Evolutionary conservation across 768 basidiomycete species (phyloP), one percentile per base, ranked within the genome.

Genomic region (Leccinum uliginosum): DNA sequence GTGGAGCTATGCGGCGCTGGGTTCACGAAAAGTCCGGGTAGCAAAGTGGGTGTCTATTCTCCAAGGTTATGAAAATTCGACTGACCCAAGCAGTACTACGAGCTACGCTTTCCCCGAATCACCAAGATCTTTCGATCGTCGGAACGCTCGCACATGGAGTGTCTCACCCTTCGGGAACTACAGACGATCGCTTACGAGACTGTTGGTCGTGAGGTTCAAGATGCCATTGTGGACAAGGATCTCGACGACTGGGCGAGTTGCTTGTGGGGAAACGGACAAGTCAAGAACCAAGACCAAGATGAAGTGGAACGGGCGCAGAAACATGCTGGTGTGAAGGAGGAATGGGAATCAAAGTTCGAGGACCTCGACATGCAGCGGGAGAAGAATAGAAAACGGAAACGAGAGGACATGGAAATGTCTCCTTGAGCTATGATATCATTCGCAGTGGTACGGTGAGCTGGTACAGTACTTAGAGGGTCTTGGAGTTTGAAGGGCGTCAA

Each of bases 1-100:
- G 84, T 78, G 3, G 91, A 93, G 63, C 65, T 95, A 4, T 84
- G 82, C 58, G 92, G 93, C 12, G 93, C 89, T 4, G 89, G 92
- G 2, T 95, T 93, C 64, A 87, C 86, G 29, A 90, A 89, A 66
- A 72, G 84, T n/a, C 73, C 76, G 0, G 61, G 73, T 24, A 81
- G 81, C 65, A 74, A 80, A 64, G 89, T 90, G 53, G 52, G 78
- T 67, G 9, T 38, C 35, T 29, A 34, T 6, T 1, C 43, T 30
- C 6, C 7, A 10, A n/a, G 15, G 15, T n/a, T n/a, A 9, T 8
- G 12, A 35, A 27, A 35, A 50, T 10, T 11, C 34, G 53, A 34
- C 46, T 29, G 26, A 53, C 59, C 30, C 2, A 21, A 55, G 14
- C 58, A 93, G 91, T 77, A 86, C 64, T 94, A 94, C 66, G 90